Base-by-base conservation (phyloP, 106 monocot species). In the Allium sativum region DNA sequence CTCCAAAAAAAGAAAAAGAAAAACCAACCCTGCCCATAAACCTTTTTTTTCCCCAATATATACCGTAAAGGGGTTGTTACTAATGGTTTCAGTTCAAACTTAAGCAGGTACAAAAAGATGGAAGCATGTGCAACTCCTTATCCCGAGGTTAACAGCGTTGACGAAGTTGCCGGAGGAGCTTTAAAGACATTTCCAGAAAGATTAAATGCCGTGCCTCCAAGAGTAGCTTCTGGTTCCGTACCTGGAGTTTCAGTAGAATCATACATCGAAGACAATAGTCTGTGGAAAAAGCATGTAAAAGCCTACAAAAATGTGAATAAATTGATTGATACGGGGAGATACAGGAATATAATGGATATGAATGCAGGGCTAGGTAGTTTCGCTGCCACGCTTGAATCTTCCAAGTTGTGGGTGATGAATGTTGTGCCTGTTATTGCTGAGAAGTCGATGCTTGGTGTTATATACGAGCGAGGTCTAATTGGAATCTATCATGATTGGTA, bases 401-500 rank as follows among this genome's bases (percentile, higher is more conserved):
- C 72, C 11, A 56, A 64, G 42, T 47, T 64, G 20, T 72, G 72
- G 72, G 72, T 72, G 21, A 72, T 72, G 72, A 72, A 72, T 41
- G 72, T 64, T 20, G 64, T 72, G 40, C 72, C 72, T 42, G 65
- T 64, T 47, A 64, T 64, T 50, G 47, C 72, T 58, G 72, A 72
- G 2, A 56, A 18, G 50, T 72, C 64, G 14, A 72, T 48, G 4
- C 72, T 72, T 17, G 64, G 72, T 45, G 64, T 57, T n/a, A 48
- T 72, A 72, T 72, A 72, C 54, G 72, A 72, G 40, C 42, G 72
- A 48, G 72, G 72, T 48, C 65, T 72, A 46, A 72, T 72, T 40
- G 72, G 72, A 10, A 72, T 72, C 31, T 72, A 72, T 65, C 72
- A 72, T 65, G 64, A 72, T 57, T 72, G 72, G 72, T 72, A 72